phyloP scores from a whole-genome alignment of 257 asterid genomes.

The Salvia splendens region DNA sequence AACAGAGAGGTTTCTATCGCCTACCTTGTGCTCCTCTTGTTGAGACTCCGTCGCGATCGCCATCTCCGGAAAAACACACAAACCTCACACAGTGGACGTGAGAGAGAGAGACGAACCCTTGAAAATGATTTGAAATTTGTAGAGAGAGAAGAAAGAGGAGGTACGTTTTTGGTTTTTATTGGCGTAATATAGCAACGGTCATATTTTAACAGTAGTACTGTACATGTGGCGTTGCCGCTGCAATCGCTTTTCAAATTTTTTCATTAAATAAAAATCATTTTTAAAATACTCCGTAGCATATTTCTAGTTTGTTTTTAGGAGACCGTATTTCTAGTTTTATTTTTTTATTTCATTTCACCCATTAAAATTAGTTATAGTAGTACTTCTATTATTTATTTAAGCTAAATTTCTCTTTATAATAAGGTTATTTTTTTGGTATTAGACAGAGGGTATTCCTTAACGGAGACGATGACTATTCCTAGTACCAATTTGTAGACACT shows the following conservation, averaged over 20 bases:
- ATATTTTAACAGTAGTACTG: slow-evolving; percentile 28
- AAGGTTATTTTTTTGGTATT: too few relatives aligned
- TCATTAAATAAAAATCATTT: not conserved
- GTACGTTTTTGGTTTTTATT: slow-evolving; percentile 24
- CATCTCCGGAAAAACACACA: slow-evolving; percentile 41
- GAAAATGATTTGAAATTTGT: slow-evolving; percentile 32
- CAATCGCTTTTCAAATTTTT: slow-evolving; percentile 27
- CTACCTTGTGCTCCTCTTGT: slow-evolving; percentile 51
- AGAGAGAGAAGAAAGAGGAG: slow-evolving; percentile 11
- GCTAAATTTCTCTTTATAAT: too few relatives aligned
- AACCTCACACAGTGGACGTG: slow-evolving; percentile 32
- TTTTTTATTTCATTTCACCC: too few relatives aligned
- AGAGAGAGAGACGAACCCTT: slow-evolving; percentile 21
- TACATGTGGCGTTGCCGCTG: slow-evolving; percentile 36
- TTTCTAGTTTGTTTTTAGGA: too few relatives aligned
- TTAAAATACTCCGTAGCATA: too few relatives aligned
- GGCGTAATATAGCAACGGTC: slow-evolving; percentile 49
- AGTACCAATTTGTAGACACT: too few relatives aligned
- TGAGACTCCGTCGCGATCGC: slow-evolving; percentile 63
- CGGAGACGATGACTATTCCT: too few relatives aligned
- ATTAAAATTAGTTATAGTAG: too few relatives aligned
- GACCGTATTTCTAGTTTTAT: not conserved
- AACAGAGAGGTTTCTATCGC: not conserved
- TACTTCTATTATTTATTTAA: too few relatives aligned
- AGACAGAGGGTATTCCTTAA: too few relatives aligned